Evolutionary conservation across 2,329 filamentous ascomycete species (phyloP).

Genomic region (Chalaropsis ovoidea): DNA sequence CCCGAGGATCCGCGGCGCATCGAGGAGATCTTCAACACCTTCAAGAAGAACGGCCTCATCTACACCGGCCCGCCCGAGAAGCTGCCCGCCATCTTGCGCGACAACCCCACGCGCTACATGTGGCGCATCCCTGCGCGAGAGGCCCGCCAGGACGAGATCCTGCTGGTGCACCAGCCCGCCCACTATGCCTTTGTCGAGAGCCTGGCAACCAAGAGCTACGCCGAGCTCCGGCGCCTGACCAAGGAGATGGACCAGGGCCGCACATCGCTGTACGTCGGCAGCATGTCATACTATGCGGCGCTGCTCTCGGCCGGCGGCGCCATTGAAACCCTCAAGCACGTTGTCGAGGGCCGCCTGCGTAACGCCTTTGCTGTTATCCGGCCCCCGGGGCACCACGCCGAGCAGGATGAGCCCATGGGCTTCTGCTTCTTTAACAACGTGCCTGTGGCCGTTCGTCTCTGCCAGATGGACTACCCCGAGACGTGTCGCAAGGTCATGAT

Average conservation of each 20-base stretch:
- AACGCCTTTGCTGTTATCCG: constrained; percentile 94
- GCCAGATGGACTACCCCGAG: constrained; percentile 69
- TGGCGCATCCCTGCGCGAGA: constrained; percentile 68
- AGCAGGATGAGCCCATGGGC: constrained; percentile 74
- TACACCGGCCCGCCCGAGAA: constrained; percentile 50
- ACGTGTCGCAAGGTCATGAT: constrained; percentile 81
- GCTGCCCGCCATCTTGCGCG: constrained; percentile 42
- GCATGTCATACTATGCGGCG: constrained; percentile 69
- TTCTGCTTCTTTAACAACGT: constrained; percentile 99
- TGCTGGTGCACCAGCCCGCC: constrained; percentile 62
- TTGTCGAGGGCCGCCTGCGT: constrained; percentile 71
- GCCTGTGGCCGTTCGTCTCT: constrained; percentile 79
- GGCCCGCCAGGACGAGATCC: constrained; percentile 71
- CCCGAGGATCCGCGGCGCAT: constrained; percentile 91
- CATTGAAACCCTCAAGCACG: constrained; percentile 91
- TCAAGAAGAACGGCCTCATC: constrained; percentile 71
- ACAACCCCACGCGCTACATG: constrained; percentile 52
- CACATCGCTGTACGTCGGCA: constrained; percentile 75
- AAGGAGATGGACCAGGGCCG: constrained; percentile 50
- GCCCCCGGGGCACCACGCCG: constrained; percentile 90
- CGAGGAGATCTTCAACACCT: constrained; percentile 81
- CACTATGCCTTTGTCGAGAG: constrained; percentile 70
- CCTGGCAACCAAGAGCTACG: constrained; percentile 44
- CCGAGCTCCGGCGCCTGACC: constrained; percentile 60
- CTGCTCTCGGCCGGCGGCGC: constrained; percentile 81